These are phyloP conservation scores for Triglochin maritima DNA, from an alignment of 106 monocot genomes.

Conservation along the genomic window DNA sequence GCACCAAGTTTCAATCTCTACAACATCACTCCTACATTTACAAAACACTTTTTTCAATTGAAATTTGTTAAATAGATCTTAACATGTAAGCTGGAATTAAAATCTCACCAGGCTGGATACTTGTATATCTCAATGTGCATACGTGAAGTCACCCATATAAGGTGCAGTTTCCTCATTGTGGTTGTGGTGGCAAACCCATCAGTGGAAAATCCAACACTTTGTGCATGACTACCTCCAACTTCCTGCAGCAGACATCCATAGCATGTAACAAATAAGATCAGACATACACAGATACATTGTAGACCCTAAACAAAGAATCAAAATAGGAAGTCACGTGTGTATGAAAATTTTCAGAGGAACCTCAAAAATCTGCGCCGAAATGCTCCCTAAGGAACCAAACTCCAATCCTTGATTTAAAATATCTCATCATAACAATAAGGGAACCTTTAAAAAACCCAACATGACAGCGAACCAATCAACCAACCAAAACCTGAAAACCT, in stretches of 20 bases:
- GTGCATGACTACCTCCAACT: conserved; percentile 97
- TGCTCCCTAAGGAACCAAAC: too few species aligned
- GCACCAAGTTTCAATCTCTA: conserved; percentile 99
- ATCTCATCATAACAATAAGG: too few species aligned
- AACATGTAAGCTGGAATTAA: not conserved
- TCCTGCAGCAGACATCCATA: conserved; percentile 40
- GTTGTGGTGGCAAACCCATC: conserved; percentile 98
- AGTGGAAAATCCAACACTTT: conserved; percentile 94
- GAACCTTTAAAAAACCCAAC: too few species aligned
- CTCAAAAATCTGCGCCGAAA: too few species aligned
- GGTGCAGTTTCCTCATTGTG: conserved; percentile 82
- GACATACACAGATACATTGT: too few species aligned
- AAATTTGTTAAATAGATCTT: not conserved
- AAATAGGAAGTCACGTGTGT: too few species aligned
- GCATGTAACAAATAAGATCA: not conserved
- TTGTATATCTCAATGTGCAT: conserved; percentile 99
- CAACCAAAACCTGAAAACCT: too few species aligned
- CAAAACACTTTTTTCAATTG: not conserved
- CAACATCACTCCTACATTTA: conserved; percentile 76
- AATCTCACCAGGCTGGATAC: conserved; percentile 78
- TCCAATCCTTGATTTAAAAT: too few species aligned
- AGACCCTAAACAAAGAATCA: too few species aligned
- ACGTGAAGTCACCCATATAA: conserved; percentile 96
- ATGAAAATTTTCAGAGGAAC: too few species aligned
- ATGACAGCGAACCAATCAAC: too few species aligned